Evolutionary conservation across 2,329 filamentous ascomycete genomes (phyloP), one percentile per base, ranked within the genome.

Genomic region (Ceratocystis alfenasii): DNA sequence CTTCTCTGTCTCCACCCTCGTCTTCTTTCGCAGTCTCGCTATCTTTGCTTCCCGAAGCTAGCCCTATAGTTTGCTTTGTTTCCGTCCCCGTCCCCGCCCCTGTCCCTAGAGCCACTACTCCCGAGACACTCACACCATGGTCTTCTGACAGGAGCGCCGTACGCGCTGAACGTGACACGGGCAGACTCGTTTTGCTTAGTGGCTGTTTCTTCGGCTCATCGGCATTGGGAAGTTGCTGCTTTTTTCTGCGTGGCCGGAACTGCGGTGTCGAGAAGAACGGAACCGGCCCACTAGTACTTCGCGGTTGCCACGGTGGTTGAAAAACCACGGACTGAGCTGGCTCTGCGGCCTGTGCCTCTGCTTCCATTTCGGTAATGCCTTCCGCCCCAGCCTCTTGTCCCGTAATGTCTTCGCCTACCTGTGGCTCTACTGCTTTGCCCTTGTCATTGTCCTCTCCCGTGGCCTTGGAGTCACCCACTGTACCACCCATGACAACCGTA

Each of bases 281-380:
- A 10, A 65, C 62, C 2, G 66, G 50, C 22, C 66, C 55, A 25
- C 20, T 62, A 25, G 15, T 30, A 7, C 30, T 8, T 6, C 41
- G 22, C 12, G 65, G 66, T 22, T 61, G 57, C 69, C 71, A 73
- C 1, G 73, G 73, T 3, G 70, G 68, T 66, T 75, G 73, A 46
- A 74, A 72, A 12, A 69, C 65, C 36, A 75, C 70, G 33, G 74
- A 74, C 15, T 72, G 73, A 45, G 70, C 71, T 22, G 48, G 36
- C 10, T 15, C 46, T 17, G 10, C 17, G 45, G 22, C 25, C 17
- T 20, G 25, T 17, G 25, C 28, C 7, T 12, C 15, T 48, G 45
- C 7, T 45, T 36, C 36, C 28, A 5, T 25, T 28, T 20, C 41
- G 10, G 41, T 25, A 22, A 3, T 15, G 5, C 7, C 20, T 5